These are phyloP conservation scores for Galerina sulciceps DNA, from an alignment of 768 basidiomycete species.

Conservation along the genomic window DNA sequence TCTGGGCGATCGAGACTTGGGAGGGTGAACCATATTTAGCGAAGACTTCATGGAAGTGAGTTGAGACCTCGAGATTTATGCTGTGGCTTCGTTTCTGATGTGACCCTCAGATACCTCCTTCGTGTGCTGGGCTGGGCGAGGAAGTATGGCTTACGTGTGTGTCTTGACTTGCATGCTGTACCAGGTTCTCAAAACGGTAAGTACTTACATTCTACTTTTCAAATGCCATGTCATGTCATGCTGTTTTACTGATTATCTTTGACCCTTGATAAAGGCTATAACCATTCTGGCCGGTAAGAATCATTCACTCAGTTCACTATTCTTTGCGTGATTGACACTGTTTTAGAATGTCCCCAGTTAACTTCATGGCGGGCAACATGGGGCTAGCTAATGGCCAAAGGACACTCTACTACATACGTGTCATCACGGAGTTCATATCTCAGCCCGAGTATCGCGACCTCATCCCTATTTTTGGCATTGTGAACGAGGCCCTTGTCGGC, in stretches of 20 bases:
- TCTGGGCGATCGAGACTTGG: constrained; percentile 85
- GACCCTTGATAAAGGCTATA: constrained; percentile 42
- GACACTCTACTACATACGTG: constrained; percentile 74
- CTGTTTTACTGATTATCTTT: neutral
- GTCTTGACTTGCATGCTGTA: constrained; percentile 77
- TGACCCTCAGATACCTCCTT: constrained; percentile 63
- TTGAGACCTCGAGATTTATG: neutral
- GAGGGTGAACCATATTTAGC: constrained; percentile 77
- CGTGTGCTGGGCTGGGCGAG: constrained; percentile 80
- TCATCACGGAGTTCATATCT: constrained; percentile 79
- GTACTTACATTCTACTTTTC: constrained; percentile 13
- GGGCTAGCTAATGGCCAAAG: constrained; percentile 86
- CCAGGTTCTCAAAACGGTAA: constrained; percentile 87
- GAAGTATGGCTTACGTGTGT: constrained; percentile 88
- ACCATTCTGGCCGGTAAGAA: constrained; percentile 58
- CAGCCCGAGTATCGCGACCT: constrained; percentile 61
- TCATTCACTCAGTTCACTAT: neutral
- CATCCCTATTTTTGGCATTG: constrained; percentile 61
- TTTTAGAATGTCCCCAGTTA: constrained; percentile 49
- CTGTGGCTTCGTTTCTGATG: neutral
- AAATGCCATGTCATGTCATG: neutral
- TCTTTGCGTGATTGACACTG: neutral
- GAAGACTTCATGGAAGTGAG: constrained; percentile 74
- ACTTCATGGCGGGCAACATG: constrained; percentile 75
- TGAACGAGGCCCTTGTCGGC: constrained; percentile 57